Conservation (phyloP, 148 eudicot genomes). For the Nepenthes mirabilis region DNA sequence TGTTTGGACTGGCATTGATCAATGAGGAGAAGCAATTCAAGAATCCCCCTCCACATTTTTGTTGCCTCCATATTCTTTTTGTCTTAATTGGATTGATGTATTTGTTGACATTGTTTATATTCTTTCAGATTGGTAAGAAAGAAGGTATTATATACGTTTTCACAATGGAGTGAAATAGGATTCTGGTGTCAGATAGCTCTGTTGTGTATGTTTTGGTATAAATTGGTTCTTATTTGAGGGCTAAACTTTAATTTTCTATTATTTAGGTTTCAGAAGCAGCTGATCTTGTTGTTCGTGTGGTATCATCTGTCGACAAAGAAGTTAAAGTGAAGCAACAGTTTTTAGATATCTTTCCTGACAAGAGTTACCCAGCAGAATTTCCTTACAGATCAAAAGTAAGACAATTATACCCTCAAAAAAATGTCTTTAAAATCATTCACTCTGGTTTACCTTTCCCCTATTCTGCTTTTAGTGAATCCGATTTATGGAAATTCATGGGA, state of each 20-base stretch:
- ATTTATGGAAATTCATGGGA: not conserved
- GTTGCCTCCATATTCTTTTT: not conserved
- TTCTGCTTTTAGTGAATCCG: not conserved
- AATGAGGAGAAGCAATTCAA: not conserved
- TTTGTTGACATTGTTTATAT: no score
- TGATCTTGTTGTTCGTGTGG: constrained; percentile 72
- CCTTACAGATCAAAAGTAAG: constrained; percentile 79
- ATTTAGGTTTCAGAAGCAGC: constrained; percentile 53
- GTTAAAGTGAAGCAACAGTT: constrained; percentile 78
- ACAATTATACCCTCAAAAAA: not conserved
- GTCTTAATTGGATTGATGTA: no score
- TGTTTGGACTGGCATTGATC: not conserved
- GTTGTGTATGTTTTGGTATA: no score
- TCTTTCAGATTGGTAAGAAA: no score
- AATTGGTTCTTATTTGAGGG: not conserved
- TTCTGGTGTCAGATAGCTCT: no score
- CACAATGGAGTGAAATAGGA: no score
- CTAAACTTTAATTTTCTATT: not conserved
- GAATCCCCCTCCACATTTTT: not conserved
- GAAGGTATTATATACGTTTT: no score
- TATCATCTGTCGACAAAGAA: constrained; percentile 53
- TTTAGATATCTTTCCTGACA: constrained; percentile 50
- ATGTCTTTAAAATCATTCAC: not conserved
- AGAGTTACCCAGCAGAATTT: constrained; percentile 64
- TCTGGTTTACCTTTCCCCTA: not conserved